phyloP scores from a whole-genome alignment of 2,329 filamentous ascomycete species.

The Colletotrichum costaricense region DNA sequence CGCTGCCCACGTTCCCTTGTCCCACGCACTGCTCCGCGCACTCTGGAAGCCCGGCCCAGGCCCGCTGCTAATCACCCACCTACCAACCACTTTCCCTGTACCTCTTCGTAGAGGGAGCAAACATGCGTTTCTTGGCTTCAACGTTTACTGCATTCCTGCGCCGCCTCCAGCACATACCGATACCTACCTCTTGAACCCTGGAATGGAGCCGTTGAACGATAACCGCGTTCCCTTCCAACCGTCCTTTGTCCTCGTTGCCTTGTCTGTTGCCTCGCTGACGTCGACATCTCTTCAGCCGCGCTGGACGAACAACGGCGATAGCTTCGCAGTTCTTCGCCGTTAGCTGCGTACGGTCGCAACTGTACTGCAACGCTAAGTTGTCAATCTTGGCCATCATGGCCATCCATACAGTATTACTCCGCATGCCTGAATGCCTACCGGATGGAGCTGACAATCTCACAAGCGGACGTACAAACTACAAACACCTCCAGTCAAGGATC shows the following conservation, averaged over 20 bases:
- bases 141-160: constrained; percentile 25
- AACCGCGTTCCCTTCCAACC: neutral
- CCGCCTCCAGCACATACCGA: neutral
- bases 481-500: neutral
- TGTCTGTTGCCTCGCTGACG: constrained; percentile 9
- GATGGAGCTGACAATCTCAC: neutral
- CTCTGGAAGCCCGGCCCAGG: neutral
- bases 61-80: constrained; percentile 11
- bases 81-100: neutral
- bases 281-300: neutral
- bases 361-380: neutral
- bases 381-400: neutral
- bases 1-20: neutral
- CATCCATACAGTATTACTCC: too few species aligned
- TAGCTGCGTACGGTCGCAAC: neutral
- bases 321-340: neutral
- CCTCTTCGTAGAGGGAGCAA: constrained; percentile 17
- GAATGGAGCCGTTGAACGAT: constrained; percentile 22
- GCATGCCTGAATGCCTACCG: neutral
- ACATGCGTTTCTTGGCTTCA: constrained; percentile 21
- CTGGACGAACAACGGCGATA: neutral
- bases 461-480: neutral
- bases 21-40: neutral
- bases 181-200: neutral
- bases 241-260: neutral